Percentiles rank a stretch among this genome's conserved stretches.
phyloP scores from a whole-genome alignment of 2,329 filamentous ascomycete genomes.

The Sarocladiaceae sp. region DNA sequence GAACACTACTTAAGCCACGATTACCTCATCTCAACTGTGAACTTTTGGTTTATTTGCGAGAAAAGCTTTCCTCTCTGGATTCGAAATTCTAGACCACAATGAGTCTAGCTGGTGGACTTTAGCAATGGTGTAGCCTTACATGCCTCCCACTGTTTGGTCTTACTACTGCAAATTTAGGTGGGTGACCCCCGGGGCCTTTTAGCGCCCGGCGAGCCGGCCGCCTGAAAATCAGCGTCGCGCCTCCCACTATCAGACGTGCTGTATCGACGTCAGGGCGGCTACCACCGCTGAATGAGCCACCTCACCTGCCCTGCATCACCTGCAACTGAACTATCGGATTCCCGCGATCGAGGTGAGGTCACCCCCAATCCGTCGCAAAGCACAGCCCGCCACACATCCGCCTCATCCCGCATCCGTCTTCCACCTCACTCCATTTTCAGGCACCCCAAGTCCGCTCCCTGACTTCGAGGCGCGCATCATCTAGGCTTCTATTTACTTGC shows the following conservation, averaged over 20 bases:
- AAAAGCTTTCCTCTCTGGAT: neutral
- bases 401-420: conserved; percentile 1
- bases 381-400: neutral
- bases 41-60: too few relatives aligned
- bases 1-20: too few relatives aligned
- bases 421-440: neutral
- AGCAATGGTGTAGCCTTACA: neutral
- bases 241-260: too few relatives aligned
- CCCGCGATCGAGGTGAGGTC: neutral
- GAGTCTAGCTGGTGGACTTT: neutral
- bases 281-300: neutral
- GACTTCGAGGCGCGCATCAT: too few relatives aligned
- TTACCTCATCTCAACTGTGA: too few relatives aligned
- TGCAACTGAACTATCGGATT: neutral
- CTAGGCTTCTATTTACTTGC: neutral
- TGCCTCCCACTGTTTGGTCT: neutral
- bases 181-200: neutral
- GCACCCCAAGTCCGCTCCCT: conserved; percentile 5
- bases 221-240: neutral
- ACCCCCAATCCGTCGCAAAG: neutral
- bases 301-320: neutral
- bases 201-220: neutral
- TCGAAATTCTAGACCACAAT: neutral
- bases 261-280: neutral
- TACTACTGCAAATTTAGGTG: too few relatives aligned